A percentile compares a stretch with the other conserved stretches of the same genome.
Evolutionary conservation across 2,329 filamentous ascomycete genomes (phyloP).

Genomic region (Xylaria sp.): DNA sequence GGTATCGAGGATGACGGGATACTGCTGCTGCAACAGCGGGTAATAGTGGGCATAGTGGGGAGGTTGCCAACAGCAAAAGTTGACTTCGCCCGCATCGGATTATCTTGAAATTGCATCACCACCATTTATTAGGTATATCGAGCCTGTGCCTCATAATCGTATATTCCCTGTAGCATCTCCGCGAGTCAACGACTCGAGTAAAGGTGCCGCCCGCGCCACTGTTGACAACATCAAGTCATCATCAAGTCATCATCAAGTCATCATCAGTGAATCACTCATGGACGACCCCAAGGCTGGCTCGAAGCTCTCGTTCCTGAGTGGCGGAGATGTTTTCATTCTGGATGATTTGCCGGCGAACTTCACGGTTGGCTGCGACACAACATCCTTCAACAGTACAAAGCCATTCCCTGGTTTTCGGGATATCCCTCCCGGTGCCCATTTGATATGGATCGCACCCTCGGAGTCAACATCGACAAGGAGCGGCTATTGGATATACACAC

Average conservation of each 20-base stretch:
- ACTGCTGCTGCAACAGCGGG: conserved; percentile 34
- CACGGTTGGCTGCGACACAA: conserved; percentile 63
- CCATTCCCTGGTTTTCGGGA: conserved; percentile 64
- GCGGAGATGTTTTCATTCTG: conserved; percentile 63
- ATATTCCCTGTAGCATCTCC: conserved; percentile 15
- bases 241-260: conserved; percentile 30
- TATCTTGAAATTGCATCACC: not conserved
- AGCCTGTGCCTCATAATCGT: not conserved
- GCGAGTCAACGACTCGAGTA: conserved; percentile 34
- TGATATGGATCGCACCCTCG: conserved; percentile 67
- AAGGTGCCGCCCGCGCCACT: conserved; percentile 25
- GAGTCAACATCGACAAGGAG: conserved; percentile 60
- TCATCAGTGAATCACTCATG: conserved; percentile 33
- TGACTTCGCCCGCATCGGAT: conserved; percentile 15
- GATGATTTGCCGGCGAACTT: conserved; percentile 62
- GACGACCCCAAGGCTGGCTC: conserved; percentile 38
- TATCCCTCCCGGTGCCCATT: conserved; percentile 65
- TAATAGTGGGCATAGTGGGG: conserved; percentile 43
- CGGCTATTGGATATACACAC: conserved; percentile 66
- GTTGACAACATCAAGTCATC: conserved; percentile 20
- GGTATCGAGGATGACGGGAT: conserved; percentile 3
- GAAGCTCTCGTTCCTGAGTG: conserved; percentile 42
- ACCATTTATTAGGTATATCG: not conserved
- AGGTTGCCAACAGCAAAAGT: conserved; percentile 29
- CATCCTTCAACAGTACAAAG: conserved; percentile 57